These are phyloP conservation scores for Moricandia moricandioides DNA, from an alignment of 345 rosid species.

Conservation along the genomic window DNA sequence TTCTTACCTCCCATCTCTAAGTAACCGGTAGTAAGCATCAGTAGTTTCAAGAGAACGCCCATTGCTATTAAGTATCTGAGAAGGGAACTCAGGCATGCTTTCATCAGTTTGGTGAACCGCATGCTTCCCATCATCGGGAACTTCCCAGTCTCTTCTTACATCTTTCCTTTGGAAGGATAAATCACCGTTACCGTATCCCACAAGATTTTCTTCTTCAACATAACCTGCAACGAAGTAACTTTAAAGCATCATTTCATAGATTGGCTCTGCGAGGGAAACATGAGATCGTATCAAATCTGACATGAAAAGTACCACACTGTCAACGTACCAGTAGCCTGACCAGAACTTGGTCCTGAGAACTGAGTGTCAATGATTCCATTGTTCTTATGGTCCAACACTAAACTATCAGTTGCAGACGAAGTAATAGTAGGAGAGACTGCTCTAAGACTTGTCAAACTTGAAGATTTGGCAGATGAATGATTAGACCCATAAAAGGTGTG, in stretches of 20 bases:
- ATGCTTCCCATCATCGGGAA: constrained; percentile 42
- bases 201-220: constrained; percentile 38
- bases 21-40: constrained; percentile 52
- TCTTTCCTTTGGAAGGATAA: constrained; percentile 41
- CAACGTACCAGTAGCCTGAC: constrained; percentile 53
- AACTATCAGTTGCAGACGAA: constrained; percentile 39
- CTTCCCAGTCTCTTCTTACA: constrained; percentile 32
- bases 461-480: constrained; percentile 37
- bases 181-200: constrained; percentile 35
- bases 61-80: constrained; percentile 35
- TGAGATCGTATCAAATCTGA: background rate
- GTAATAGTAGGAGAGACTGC: constrained; percentile 44
- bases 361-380: constrained; percentile 32
- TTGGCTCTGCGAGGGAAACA: background rate
- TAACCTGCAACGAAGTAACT: constrained; percentile 40
- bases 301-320: constrained; percentile 8
- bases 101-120: constrained; percentile 35
- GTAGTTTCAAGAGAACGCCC: constrained; percentile 38
- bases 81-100: constrained; percentile 36
- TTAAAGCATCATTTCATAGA: constrained; percentile 23
- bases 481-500: constrained; percentile 54
- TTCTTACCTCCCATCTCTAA: constrained; percentile 71
- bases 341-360: constrained; percentile 35
- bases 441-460: constrained; percentile 38
- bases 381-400: constrained; percentile 45